phyloP scores from a whole-genome alignment of 2,329 filamentous ascomycete species.

The Escovopsis sp. region DNA sequence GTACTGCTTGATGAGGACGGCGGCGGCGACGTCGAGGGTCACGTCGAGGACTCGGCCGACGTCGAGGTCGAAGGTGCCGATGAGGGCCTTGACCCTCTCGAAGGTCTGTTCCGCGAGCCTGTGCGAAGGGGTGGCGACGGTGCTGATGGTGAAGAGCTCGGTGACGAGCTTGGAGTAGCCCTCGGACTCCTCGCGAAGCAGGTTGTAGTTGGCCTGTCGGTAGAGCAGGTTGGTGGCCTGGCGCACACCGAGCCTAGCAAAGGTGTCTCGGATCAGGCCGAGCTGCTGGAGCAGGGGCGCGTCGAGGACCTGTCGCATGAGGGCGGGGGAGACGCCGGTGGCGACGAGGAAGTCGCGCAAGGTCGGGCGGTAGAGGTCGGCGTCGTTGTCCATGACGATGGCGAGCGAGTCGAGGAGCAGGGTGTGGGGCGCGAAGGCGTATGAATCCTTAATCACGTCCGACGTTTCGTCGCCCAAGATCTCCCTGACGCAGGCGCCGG shows the following conservation, averaged over 20 bases:
- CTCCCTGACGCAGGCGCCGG: slow-evolving; percentile 57
- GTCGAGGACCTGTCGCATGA: slow-evolving; percentile 76
- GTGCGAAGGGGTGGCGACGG: slow-evolving; percentile 54
- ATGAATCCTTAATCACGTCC: slow-evolving; percentile 33
- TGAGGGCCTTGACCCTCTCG: slow-evolving; percentile 81
- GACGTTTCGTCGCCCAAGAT: slow-evolving; percentile 46
- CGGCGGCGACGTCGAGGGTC: slow-evolving; percentile 86
- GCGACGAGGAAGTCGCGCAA: slow-evolving; percentile 56
- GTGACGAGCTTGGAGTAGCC: slow-evolving; percentile 94
- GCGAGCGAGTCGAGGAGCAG: slow-evolving; percentile 75
- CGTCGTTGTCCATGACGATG: slow-evolving; percentile 59
- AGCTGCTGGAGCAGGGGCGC: slow-evolving; percentile 57
- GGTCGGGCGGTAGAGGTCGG: slow-evolving; percentile 28
- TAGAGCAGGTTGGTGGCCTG: slow-evolving; percentile 90
- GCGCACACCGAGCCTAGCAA: slow-evolving; percentile 66
- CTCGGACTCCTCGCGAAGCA: slow-evolving; percentile 88
- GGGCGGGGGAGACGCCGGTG: slow-evolving; percentile 52
- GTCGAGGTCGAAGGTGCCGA: slow-evolving; percentile 93
- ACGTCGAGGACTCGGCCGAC: slow-evolving; percentile 90
- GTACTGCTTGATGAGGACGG: slow-evolving; percentile 81
- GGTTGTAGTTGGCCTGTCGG: slow-evolving; percentile 90
- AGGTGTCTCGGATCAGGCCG: slow-evolving; percentile 72
- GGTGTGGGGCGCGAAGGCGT: slow-evolving; percentile 44
- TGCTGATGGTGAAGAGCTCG: slow-evolving; percentile 82
- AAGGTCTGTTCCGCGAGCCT: slow-evolving; percentile 75